Evolutionary conservation across 108 stramenopile species (phyloP), one percentile per base, ranked within the genome.

Genomic region (Skeletonema tropicum): DNA sequence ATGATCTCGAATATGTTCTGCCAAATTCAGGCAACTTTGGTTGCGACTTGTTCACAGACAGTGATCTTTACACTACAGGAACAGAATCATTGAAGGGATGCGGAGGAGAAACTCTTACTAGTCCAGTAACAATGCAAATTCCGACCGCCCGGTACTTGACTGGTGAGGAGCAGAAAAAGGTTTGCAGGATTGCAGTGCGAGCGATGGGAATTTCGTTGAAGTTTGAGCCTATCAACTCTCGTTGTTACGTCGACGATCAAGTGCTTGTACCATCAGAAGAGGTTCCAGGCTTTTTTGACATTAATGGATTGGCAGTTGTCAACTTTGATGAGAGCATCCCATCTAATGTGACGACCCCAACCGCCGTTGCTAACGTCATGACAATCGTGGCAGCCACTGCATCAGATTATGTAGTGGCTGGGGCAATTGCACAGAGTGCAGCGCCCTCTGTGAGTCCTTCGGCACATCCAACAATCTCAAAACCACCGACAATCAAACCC

Each of bases 31-130:
- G 41, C 17, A 75, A 68, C 29, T 68, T 68, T 57, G 74, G 74
- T 23, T 75, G 74, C 70, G 61, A 71, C n/a, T 26, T 75, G 15
- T 75, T 41, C n/a, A 68, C 74, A 19, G 74, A 75, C 17, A 36
- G 32, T 13, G 74, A 75, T 41, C 74, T 75, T 46, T 75, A 42
- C 25, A 23, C 35, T 21, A 29, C 60, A 13, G 74, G 74, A 64
- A 13, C 8, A 26, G 26, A 75, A 26, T 19, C 33, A 17, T 64
- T 73, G 49, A 69, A 35, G 5, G 72, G 72, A 58, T 73, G 72
- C 39, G 72, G 72, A 57, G 72, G 72, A 49, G 9, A 23, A 1
- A 11, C 19, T 23, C 23, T 25, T 63, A 17, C 46, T 9, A 57
- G 46, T 63, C 62, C 62, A 48, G 19, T 57, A 45, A 57, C 62